A percentile compares a stretch with the other conserved stretches of the same genome.
phyloP scores from a whole-genome alignment of 208 protist species.

The Trypanosoma platydactyli region DNA sequence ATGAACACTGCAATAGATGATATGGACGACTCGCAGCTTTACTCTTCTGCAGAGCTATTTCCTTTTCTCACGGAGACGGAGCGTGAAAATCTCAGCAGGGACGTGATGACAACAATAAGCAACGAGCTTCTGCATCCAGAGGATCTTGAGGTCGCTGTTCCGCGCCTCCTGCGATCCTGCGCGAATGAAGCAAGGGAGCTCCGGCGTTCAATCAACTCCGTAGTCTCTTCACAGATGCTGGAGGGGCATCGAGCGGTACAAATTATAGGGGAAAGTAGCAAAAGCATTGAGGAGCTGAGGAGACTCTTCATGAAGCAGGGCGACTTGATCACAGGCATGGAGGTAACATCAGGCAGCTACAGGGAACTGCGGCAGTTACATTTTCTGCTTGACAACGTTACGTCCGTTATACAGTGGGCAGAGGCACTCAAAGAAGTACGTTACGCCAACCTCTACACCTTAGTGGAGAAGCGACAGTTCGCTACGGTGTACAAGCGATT shows the following conservation, averaged over 20 bases:
- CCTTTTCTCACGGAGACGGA: conserved; percentile 70
- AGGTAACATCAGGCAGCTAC: conserved; percentile 65
- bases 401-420: conserved; percentile 79
- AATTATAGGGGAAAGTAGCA: conserved; percentile 59
- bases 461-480: conserved; percentile 68
- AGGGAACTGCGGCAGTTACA: conserved; percentile 73
- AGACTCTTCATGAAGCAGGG: conserved; percentile 75
- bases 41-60: conserved; percentile 65
- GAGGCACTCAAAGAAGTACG: conserved; percentile 81
- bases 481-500: conserved; percentile 64
- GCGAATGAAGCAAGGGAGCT: conserved; percentile 75
- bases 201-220: conserved; percentile 70
- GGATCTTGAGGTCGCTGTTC: conserved; percentile 73
- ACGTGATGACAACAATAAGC: conserved; percentile 72
- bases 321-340: conserved; percentile 69
- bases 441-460: conserved; percentile 61
- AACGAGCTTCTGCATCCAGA: conserved; percentile 74
- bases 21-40: conserved; percentile 37
- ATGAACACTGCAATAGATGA: conserved; percentile 10
- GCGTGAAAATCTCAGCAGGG: conserved; percentile 46
- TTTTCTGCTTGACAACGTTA: conserved; percentile 79
- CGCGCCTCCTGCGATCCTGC: conserved; percentile 73
- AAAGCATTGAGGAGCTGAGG: conserved; percentile 65
- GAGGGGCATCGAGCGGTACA: conserved; percentile 76
- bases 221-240: conserved; percentile 78